Evolutionary conservation across 129 eudicot genomes (phyloP).

Genomic region (Tanacetum coccineum): DNA sequence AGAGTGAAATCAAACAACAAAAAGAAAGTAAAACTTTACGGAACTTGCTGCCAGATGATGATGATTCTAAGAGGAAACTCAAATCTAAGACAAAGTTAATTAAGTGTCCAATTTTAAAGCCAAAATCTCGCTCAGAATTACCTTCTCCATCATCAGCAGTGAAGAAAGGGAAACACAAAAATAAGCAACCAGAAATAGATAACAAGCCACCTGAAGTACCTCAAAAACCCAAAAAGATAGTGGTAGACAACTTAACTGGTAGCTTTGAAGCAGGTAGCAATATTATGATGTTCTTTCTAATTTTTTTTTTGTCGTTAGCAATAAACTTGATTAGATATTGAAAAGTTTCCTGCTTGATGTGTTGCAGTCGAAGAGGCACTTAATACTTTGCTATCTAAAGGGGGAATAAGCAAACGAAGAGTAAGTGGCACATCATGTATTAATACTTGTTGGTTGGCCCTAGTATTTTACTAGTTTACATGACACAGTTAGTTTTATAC

Average conservation of each 20-base stretch:
- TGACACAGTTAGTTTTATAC: constrained; percentile 1
- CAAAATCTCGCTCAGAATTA: constrained; percentile 35
- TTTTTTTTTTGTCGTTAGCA: background rate
- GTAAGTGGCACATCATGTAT: constrained; percentile 41
- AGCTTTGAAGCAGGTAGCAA: constrained; percentile 77
- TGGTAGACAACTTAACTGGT: constrained; percentile 41
- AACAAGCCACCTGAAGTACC: constrained; percentile 35
- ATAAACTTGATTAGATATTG: constrained; percentile 3
- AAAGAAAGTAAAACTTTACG: background rate
- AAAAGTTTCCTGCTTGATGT: constrained; percentile 14
- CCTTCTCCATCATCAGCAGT: constrained; percentile 37
- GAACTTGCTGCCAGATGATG: background rate
- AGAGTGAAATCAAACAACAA: constrained; percentile 20
- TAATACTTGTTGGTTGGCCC: constrained; percentile 6
- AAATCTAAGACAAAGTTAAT: constrained; percentile 30
- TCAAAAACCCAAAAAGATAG: constrained; percentile 42
- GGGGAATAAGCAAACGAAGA: constrained; percentile 88
- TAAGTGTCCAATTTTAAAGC: constrained; percentile 30
- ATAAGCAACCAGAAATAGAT: constrained; percentile 29
- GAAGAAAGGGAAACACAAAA: constrained; percentile 55
- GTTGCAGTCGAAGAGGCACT: constrained; percentile 90
- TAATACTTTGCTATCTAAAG: constrained; percentile 69
- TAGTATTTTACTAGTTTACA: constrained; percentile 5
- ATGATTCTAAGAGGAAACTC: constrained; percentile 37
- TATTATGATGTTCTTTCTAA: background rate